Evolutionary conservation across 164 flowering plant genomes (phyloP), one percentile per base, ranked within the genome.

Genomic region (Vitis rotundifolia): DNA sequence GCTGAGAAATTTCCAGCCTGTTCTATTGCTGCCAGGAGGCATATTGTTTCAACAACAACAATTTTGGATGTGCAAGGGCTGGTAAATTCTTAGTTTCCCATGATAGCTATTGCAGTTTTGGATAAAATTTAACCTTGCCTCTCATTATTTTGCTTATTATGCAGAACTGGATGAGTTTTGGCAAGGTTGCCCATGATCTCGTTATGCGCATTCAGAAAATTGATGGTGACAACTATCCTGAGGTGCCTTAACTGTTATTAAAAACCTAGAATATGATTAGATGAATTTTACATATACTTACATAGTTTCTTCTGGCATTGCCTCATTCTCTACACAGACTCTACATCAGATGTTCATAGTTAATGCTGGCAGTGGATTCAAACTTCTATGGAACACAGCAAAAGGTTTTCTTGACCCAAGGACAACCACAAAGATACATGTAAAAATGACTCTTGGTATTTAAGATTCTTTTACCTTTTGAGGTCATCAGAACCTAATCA

Each of bases 301-400:
- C 5, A 0, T 37, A 37, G 44, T 60, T 5, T 11, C 67, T 65
- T 67, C 48, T 72, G 54, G 66, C 13, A 59, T 57, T 12, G 12
- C 54, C 19, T 69, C 47, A 59, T 73, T 61, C 44, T 76, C 13
- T 81, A 63, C 90, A 94, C 90, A 94, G 98, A 94, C 96, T 67
- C 78, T 94, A 64, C 83, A 88, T 81, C 93, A 87, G 68, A 92
- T 94, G 97, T 90, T 69, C 79, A 92, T 94, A 58, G 90, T 94
- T 50, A 94, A 94, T 81, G 94, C 98, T 78, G 97, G 98, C 31
- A 71, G 61, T 71, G 97, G 97, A 18, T 94, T 94, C 79, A 92
- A 82, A 77, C 64, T 89, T 54, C 74, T 92, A 7, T 94, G 97
- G 97, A 86, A 80, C 80, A 89, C 93, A 51, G 87, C 83, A 70